phyloP scores from a whole-genome alignment of 129 eudicot genomes.

The Tanacetum coccineum region DNA sequence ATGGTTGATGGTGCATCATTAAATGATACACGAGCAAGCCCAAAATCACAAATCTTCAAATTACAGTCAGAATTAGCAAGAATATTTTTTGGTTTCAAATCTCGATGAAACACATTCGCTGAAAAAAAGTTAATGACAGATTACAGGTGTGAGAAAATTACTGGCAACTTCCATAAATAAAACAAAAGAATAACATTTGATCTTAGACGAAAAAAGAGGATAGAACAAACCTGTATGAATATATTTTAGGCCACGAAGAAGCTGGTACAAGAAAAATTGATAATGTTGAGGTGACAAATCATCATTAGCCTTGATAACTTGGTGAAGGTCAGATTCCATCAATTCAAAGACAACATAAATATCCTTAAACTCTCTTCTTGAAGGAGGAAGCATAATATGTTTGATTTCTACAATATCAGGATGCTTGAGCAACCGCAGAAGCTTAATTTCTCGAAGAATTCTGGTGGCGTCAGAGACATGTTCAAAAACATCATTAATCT shows the following conservation, averaged over 20 bases:
- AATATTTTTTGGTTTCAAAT: slow-evolving; percentile 67
- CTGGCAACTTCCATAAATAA: slow-evolving; percentile 3
- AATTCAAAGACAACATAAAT: slow-evolving; percentile 68
- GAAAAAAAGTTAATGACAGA: slow-evolving; percentile 12
- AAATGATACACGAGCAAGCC: slow-evolving; percentile 73
- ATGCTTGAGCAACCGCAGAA: slow-evolving; percentile 71
- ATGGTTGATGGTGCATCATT: slow-evolving; percentile 73
- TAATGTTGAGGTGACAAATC: slow-evolving; percentile 77
- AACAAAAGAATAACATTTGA: neutral
- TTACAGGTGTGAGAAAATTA: neutral
- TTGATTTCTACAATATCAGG: slow-evolving; percentile 83
- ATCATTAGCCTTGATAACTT: slow-evolving; percentile 75
- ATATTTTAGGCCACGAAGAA: slow-evolving; percentile 75
- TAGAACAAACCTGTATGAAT: slow-evolving; percentile 56
- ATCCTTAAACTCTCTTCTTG: slow-evolving; percentile 73
- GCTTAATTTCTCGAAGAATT: slow-evolving; percentile 77
- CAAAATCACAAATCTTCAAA: slow-evolving; percentile 73
- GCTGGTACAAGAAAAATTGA: slow-evolving; percentile 80
- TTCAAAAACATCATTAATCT: slow-evolving; percentile 81
- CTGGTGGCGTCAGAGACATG: slow-evolving; percentile 91
- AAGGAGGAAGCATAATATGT: slow-evolving; percentile 89
- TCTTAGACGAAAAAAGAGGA: neutral
- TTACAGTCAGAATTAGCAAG: slow-evolving; percentile 74
- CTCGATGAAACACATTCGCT: slow-evolving; percentile 78
- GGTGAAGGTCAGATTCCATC: slow-evolving; percentile 87